Conservation (phyloP, 768 basidiomycete species). For the Psilocybe azurescens region DNA sequence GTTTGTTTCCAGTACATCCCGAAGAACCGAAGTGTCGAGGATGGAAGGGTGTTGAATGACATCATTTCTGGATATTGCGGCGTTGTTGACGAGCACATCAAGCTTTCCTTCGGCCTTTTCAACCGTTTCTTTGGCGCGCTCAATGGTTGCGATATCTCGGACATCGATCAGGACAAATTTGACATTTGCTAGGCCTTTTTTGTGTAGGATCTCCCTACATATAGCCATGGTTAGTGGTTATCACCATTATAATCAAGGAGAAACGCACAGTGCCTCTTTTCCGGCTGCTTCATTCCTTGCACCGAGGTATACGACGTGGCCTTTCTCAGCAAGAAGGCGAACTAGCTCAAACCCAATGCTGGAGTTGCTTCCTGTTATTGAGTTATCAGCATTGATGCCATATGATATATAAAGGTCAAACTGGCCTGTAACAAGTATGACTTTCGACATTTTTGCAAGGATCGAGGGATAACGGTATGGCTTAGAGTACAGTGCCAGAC, state of each 20-base stretch:
- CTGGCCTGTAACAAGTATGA: constrained; percentile 7
- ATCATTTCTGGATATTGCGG: constrained; percentile 33
- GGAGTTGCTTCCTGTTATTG: constrained; percentile 41
- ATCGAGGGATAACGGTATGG: not conserved
- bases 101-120: constrained; percentile 44
- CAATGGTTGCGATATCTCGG: constrained; percentile 37
- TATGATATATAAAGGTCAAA: not conserved
- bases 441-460: constrained; percentile 3
- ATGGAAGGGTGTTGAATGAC: constrained; percentile 37
- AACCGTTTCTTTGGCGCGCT: constrained; percentile 39
- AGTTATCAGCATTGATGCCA: not conserved
- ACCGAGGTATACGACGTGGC: constrained; percentile 48
- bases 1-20: constrained; percentile 46
- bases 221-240: not conserved
- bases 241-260: not conserved
- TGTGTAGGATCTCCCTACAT: constrained; percentile 34
- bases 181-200: constrained; percentile 34
- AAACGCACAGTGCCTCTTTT: constrained; percentile 43
- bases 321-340: constrained; percentile 45
- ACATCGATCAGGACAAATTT: constrained; percentile 47
- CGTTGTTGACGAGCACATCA: constrained; percentile 53
- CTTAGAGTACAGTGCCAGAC: not conserved
- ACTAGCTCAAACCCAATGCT: constrained; percentile 54
- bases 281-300: constrained; percentile 45
- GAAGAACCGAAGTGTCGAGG: constrained; percentile 37